Evolutionary conservation across 1,284 basidiomycete genomes (phyloP).

Genomic region (Cryptococcus deneoformans): DNA sequence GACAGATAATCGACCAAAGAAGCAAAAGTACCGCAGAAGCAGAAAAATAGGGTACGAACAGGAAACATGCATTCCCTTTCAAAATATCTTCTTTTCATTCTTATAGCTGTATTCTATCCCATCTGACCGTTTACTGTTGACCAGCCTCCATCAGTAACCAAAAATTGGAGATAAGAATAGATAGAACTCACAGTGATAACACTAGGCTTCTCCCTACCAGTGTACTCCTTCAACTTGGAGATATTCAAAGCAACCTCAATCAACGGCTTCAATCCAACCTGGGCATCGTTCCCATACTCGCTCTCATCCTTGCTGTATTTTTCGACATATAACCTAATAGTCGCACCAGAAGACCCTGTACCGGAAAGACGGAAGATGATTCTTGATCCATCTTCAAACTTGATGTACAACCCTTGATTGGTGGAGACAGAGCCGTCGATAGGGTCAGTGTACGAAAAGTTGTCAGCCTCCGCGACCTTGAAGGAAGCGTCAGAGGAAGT

Average conservation of each 20-base stretch:
- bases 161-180: not conserved
- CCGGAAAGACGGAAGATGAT: constrained; percentile 96
- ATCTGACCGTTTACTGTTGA: no score
- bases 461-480: constrained; percentile 72
- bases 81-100: no score
- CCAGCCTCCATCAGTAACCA: no score
- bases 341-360: constrained; percentile 93
- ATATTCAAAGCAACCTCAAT: constrained; percentile 90
- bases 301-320: constrained; percentile 79
- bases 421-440: constrained; percentile 90
- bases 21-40: no score
- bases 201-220: constrained; percentile 84
- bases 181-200: constrained; percentile 78
- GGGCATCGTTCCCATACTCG: constrained; percentile 74
- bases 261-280: constrained; percentile 86
- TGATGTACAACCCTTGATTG: constrained; percentile 94
- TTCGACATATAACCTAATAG: constrained; percentile 87
- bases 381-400: constrained; percentile 85
- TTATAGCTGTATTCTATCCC: no score
- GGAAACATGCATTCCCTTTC: no score
- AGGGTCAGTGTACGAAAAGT: constrained; percentile 97
- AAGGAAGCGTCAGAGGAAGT: constrained; percentile 68
- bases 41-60: no score
- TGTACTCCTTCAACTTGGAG: constrained; percentile 79
- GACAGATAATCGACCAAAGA: no score